Conservation (phyloP, 768 basidiomycete genomes). For the Coprinopsis marcescibilis region DNA sequence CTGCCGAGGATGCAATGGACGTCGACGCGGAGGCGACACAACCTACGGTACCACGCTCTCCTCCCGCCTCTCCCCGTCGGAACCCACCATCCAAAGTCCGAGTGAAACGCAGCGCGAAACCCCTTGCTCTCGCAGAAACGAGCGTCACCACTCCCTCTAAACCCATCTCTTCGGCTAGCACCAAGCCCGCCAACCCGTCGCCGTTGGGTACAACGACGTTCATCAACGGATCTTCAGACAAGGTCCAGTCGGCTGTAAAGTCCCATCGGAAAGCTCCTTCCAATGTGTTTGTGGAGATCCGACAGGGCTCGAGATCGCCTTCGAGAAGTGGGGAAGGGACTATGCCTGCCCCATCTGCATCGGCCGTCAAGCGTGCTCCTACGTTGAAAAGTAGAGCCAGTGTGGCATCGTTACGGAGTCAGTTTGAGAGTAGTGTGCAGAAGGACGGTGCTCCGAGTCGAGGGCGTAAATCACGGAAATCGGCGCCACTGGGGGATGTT, state of each 20-base stretch:
- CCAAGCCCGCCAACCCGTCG: not conserved
- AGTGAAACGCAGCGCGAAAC: no score
- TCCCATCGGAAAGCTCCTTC: not conserved
- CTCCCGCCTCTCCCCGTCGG: constrained; percentile 3
- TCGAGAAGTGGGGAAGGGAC: not conserved
- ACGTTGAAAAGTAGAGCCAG: constrained; percentile 3
- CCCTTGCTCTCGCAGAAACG: no score
- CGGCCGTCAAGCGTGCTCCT: not conserved
- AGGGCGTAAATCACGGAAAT: constrained; percentile 1
- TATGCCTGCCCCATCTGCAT: no score
- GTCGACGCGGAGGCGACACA: constrained; percentile 7
- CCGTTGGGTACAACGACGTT: not conserved
- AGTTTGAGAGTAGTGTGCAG: constrained; percentile 8
- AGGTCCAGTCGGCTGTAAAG: not conserved
- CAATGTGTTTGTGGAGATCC: constrained; percentile 2
- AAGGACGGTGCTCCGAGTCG: not conserved
- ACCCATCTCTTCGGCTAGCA: not conserved
- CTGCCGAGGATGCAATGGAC: constrained; percentile 2
- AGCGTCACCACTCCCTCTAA: no score
- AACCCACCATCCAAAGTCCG: no score
- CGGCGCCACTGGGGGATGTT: constrained; percentile 11
- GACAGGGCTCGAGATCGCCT: not conserved
- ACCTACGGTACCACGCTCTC: not conserved
- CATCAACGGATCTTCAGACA: not conserved
- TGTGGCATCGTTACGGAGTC: constrained; percentile 4